Percentiles rank a stretch among this genome's conserved stretches.
These are phyloP conservation scores for Juglanconis sp. DNA, from an alignment of 2,329 filamentous ascomycete genomes.

Conservation along the genomic window DNA sequence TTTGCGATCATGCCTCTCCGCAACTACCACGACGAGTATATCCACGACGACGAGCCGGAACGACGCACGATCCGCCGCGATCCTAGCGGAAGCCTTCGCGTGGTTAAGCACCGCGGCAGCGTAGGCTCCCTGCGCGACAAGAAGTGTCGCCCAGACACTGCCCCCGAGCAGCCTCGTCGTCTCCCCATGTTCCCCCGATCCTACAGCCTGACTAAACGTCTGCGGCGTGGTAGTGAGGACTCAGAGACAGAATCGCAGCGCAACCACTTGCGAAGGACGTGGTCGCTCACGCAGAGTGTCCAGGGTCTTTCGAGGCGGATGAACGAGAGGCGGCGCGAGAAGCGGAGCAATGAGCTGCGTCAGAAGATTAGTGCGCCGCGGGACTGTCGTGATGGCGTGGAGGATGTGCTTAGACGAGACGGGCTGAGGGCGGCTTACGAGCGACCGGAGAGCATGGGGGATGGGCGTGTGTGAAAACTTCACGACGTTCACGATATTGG, in stretches of 20 bases:
- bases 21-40: conserved; percentile 35
- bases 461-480: not conserved
- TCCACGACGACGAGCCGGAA: conserved; percentile 37
- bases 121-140: conserved; percentile 35
- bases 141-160: conserved; percentile 34
- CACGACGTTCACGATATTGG: no score
- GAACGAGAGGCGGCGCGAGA: conserved; percentile 57
- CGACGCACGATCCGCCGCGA: conserved; percentile 58
- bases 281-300: conserved; percentile 33
- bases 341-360: conserved; percentile 55
- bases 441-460: conserved; percentile 18
- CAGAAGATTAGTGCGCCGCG: conserved; percentile 58
- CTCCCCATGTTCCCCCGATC: conserved; percentile 29
- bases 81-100: conserved; percentile 57
- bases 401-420: conserved; percentile 50
- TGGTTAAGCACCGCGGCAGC: conserved; percentile 53
- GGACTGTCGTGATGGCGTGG: conserved; percentile 57
- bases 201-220: conserved; percentile 25
- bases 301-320: conserved; percentile 45
- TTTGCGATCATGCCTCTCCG: conserved; percentile 59
- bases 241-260: conserved; percentile 32
- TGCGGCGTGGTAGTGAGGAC: conserved; percentile 3
- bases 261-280: conserved; percentile 31
- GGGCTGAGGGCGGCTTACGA: conserved; percentile 33
- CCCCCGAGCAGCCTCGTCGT: conserved; percentile 26